phyloP scores from a whole-genome alignment of 306 rosid genomes.

The Acacia crassicarpa region DNA sequence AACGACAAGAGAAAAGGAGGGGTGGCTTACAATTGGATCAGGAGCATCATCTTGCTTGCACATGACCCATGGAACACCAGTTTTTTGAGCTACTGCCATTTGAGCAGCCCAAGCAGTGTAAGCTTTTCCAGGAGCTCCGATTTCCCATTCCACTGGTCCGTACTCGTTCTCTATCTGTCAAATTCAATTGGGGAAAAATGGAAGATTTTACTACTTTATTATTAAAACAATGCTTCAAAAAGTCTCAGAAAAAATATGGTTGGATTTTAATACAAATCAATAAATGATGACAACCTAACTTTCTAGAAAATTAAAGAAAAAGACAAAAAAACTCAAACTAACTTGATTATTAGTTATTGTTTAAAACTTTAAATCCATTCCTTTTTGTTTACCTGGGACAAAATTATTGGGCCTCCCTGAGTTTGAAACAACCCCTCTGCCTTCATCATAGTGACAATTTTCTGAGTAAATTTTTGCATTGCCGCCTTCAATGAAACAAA shows the following conservation, averaged over 20 bases:
- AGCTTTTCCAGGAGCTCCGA: slow-evolving; percentile 70
- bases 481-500: slow-evolving; percentile 55
- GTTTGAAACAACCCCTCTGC: slow-evolving; percentile 68
- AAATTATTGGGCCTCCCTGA: slow-evolving; percentile 95
- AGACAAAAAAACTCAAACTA: not conserved
- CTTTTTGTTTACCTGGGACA: slow-evolving; percentile 69
- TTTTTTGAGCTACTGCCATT: slow-evolving; percentile 69
- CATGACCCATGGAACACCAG: slow-evolving; percentile 97
- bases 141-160: slow-evolving; percentile 59
- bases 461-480: slow-evolving; percentile 83
- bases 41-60: slow-evolving; percentile 91
- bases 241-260: not conserved
- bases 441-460: slow-evolving; percentile 86
- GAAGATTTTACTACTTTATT: not conserved
- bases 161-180: slow-evolving; percentile 87
- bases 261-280: not conserved
- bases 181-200: not conserved
- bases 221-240: not conserved
- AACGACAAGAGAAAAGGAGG: slow-evolving; percentile 12
- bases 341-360: not conserved
- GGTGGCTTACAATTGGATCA: slow-evolving; percentile 70
- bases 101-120: slow-evolving; percentile 85
- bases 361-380: not conserved
- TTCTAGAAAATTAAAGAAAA: not conserved
- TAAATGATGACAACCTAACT: not conserved